These are phyloP conservation scores for Jatropha podagrica DNA, from an alignment of 441 rosid genomes.

Conservation along the genomic window DNA sequence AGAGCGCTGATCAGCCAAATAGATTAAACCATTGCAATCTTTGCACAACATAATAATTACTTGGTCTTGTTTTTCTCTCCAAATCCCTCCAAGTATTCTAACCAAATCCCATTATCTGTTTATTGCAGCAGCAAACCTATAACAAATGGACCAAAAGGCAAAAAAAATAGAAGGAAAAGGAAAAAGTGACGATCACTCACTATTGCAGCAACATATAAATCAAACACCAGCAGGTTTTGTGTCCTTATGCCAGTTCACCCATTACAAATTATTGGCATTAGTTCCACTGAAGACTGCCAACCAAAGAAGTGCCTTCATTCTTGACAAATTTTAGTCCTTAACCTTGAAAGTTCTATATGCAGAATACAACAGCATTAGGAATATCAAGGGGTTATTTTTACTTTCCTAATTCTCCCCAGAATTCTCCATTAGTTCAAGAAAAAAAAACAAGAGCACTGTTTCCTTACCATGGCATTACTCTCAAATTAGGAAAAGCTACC, in stretches of 20 bases:
- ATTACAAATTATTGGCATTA: neutral
- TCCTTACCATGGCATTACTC: slow-evolving; percentile 1
- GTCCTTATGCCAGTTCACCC: neutral
- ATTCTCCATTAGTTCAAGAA: neutral
- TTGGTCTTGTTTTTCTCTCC: neutral
- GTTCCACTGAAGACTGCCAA: neutral
- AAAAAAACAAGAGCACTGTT: neutral
- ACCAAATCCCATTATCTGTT: neutral
- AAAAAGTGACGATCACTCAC: neutral
- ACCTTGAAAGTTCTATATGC: neutral
- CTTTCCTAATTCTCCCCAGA: neutral
- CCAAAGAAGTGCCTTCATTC: neutral
- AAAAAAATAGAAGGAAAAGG: neutral
- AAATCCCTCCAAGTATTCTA: neutral
- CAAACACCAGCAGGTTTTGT: neutral
- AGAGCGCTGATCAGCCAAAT: neutral
- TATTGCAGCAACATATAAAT: neutral
- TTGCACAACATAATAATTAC: neutral
- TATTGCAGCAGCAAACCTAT: neutral
- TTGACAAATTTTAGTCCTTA: neutral
- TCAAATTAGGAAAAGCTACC: neutral
- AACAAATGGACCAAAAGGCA: neutral
- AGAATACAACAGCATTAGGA: neutral
- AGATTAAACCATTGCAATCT: neutral
- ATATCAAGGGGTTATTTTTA: neutral